Evolutionary conservation across 768 basidiomycete species (phyloP), one percentile per base, ranked within the genome.

Genomic region (Auriscalpium orientale): DNA sequence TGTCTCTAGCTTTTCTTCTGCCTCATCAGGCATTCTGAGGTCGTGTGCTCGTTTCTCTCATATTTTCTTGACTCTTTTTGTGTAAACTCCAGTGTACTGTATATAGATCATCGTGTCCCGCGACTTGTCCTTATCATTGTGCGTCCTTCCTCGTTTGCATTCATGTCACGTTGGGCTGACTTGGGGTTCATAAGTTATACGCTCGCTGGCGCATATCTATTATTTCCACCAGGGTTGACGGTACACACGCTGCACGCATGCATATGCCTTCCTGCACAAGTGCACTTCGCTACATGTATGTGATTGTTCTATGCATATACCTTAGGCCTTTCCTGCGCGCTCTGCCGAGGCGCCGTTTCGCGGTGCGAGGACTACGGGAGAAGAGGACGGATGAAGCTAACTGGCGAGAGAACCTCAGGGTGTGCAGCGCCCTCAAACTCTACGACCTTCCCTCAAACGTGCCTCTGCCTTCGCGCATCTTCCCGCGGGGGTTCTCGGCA

Each of bases 1-100:
- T 61, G 46, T 59, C 49, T 47, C 21, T 51, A 18, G 59, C 45
- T 53, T 55, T 58, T 28, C 28, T 28, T 28, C 28, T 28, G 28
- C 21, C 37, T 55, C 36, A 35, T 43, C 57, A 49, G 45, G 20
- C 54, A 57, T 60, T 53, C 40, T 46, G 44, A 37, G 54, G 59
- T 59, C 55, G 35, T 37, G 21, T 51, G 16, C 12, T 50, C 52
- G 36, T 55, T 48, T 15, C 28, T 28, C 28, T 28, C 6, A 6
- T 38, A 10, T 37, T 36, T n/a, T n/a, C 35, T 28, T 51, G n/a
- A 16, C 50, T 51, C 28, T 20, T 20, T 48, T 15, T 15, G 18
- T 28, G 28, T 48, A 48, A 20, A 21, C 15, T 15, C 44, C 28
- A 28, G 28, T 51, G 50, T 51, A 51, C 50, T 51, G 34, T 40